A percentile compares a stretch with the other conserved stretches of the same genome.
These are phyloP conservation scores for Moniliella sp. DNA, from an alignment of 1,284 basidiomycete genomes.

Conservation along the genomic window DNA sequence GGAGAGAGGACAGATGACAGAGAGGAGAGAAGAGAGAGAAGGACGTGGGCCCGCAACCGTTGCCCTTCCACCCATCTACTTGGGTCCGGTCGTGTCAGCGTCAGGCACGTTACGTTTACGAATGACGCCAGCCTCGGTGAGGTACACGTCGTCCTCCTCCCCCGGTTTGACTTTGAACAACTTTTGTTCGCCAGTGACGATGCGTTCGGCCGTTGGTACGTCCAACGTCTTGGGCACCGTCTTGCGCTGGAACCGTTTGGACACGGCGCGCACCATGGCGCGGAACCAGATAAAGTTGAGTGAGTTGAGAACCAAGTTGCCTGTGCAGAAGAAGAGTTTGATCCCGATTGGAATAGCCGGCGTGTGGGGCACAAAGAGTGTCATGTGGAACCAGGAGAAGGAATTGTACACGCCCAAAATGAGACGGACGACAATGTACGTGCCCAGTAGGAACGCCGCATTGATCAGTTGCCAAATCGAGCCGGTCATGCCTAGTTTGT, in stretches of 20 bases:
- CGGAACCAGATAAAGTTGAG: slow-evolving; percentile 36
- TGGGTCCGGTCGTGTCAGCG: too few species aligned
- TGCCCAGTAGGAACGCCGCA: slow-evolving; percentile 22
- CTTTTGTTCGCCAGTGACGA: too few species aligned
- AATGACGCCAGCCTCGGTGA: too few species aligned
- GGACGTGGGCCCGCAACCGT: too few species aligned
- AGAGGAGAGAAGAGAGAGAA: too few species aligned
- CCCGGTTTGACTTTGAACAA: too few species aligned
- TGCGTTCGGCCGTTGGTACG: too few species aligned
- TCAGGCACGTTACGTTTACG: too few species aligned
- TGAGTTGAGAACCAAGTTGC: slow-evolving; percentile 16
- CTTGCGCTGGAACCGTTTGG: slow-evolving; percentile 30
- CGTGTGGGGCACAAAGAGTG: slow-evolving; percentile 15
- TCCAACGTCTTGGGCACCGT: too few species aligned
- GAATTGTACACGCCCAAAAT: slow-evolving; percentile 33
- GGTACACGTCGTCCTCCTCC: too few species aligned
- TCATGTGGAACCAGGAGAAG: slow-evolving; percentile 17
- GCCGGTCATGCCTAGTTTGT: slow-evolving; percentile 34
- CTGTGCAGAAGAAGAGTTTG: slow-evolving; percentile 13
- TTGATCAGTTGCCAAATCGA: slow-evolving; percentile 31
- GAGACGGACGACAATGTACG: slow-evolving; percentile 31
- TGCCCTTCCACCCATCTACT: too few species aligned
- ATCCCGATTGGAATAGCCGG: slow-evolving; percentile 6
- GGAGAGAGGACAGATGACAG: too few species aligned
- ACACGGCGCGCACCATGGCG: slow-evolving; percentile 23